Evolutionary conservation across 2,329 filamentous ascomycete species (phyloP).

Genomic region (Nigrograna mackinnonii): DNA sequence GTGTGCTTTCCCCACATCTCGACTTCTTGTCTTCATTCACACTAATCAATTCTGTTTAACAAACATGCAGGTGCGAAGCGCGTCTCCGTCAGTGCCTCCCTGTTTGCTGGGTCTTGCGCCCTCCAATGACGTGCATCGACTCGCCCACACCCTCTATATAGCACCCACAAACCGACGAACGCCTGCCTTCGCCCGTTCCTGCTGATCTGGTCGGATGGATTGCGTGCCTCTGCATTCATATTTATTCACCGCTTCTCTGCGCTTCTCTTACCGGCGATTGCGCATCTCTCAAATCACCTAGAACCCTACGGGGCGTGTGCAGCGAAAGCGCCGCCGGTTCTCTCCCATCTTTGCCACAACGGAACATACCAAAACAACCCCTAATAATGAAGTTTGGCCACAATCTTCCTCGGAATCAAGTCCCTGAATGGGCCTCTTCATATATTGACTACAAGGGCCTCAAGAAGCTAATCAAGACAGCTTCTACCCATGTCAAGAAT

Average conservation of each 20-base stretch:
- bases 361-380: too few species aligned
- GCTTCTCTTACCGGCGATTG: too few species aligned
- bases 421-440: slow-evolving; percentile 81
- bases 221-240: too few species aligned
- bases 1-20: slow-evolving; percentile 33
- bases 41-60: slow-evolving; percentile 34
- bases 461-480: slow-evolving; percentile 93
- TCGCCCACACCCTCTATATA: slow-evolving; percentile 14
- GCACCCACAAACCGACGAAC: not conserved
- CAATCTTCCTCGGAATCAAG: slow-evolving; percentile 75
- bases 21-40: slow-evolving; percentile 23
- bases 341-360: too few species aligned
- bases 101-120: slow-evolving; percentile 17
- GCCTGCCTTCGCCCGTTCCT: slow-evolving; percentile 1
- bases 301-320: too few species aligned
- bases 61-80: slow-evolving; percentile 32
- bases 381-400: slow-evolving; percentile 54
- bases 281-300: too few species aligned
- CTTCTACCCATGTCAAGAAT: slow-evolving; percentile 65
- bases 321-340: too few species aligned
- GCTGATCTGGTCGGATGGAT: too few species aligned
- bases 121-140: slow-evolving; percentile 29
- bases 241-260: too few species aligned
- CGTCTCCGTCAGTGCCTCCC: slow-evolving; percentile 1
- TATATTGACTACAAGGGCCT: slow-evolving; percentile 91